Conservation (phyloP, 1,139 yeast genomes). For the Nakaseomyces nivariensis region DNA sequence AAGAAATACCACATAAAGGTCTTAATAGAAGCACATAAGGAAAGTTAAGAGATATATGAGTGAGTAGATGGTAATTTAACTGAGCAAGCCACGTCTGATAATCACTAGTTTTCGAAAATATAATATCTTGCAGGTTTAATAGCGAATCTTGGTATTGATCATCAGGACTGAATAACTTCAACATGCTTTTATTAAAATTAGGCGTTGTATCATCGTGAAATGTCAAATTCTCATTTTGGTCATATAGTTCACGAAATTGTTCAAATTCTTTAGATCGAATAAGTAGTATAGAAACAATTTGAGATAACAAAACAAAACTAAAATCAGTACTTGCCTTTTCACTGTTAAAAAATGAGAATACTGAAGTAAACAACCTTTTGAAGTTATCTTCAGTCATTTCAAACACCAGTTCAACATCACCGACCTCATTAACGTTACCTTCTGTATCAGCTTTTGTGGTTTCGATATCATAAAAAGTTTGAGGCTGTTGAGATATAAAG, state of each 20-base stretch:
- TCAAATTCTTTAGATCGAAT: neutral
- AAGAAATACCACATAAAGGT: conserved; percentile 6
- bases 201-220: neutral
- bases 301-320: neutral
- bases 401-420: neutral
- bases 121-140: neutral
- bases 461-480: neutral
- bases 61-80: neutral
- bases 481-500: neutral
- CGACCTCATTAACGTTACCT: neutral
- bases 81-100: conserved; percentile 1
- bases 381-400: neutral
- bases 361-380: neutral
- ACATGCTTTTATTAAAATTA: neutral
- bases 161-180: conserved; percentile 6
- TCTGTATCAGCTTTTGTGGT: neutral
- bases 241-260: neutral
- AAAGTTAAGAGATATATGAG: conserved; percentile 1
- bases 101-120: neutral
- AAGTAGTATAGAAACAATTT: neutral
- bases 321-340: neutral
- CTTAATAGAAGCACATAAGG: conserved; percentile 5
- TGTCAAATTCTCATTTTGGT: neutral
- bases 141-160: neutral
- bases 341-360: neutral